These are phyloP conservation scores for Paramecium bursaria DNA, from an alignment of 73 alveolate genomes.

Conservation along the genomic window DNA sequence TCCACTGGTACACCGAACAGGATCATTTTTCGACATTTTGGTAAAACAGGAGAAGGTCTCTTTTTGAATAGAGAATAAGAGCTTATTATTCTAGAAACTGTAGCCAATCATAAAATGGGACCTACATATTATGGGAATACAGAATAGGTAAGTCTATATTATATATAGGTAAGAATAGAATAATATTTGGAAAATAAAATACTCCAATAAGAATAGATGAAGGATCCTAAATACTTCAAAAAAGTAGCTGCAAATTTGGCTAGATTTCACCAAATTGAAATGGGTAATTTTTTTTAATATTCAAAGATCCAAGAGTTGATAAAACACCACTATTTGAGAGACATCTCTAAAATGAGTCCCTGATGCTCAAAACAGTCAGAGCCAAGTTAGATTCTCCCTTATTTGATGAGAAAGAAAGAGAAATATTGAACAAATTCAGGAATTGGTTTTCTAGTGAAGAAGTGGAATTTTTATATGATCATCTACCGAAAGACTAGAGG, in stretches of 20 bases:
- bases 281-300: conserved; percentile 25
- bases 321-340: conserved; percentile 29
- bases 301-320: background rate
- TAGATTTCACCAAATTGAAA: conserved; percentile 59
- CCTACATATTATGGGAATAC: conserved; percentile 64
- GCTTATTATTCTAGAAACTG: conserved; percentile 15
- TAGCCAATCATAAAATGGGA: conserved; percentile 61
- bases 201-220: conserved; percentile 60
- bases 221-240: conserved; percentile 25
- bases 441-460: conserved; percentile 64
- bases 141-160: conserved; percentile 1
- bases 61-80: conserved; percentile 66
- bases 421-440: background rate
- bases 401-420: conserved; percentile 18
- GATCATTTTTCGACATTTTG: conserved; percentile 67
- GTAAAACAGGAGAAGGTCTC: conserved; percentile 66
- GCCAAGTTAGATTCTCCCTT: background rate
- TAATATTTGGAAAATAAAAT: conserved; percentile 57
- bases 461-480: background rate
- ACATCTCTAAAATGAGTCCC: conserved; percentile 25
- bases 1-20: conserved; percentile 39
- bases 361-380: conserved; percentile 7
- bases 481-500: conserved; percentile 14
- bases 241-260: conserved; percentile 60
- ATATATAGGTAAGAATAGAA: conserved; percentile 61